Base-by-base conservation (phyloP, 148 eudicot genomes). In the Vaccinium corymbosum region DNA sequence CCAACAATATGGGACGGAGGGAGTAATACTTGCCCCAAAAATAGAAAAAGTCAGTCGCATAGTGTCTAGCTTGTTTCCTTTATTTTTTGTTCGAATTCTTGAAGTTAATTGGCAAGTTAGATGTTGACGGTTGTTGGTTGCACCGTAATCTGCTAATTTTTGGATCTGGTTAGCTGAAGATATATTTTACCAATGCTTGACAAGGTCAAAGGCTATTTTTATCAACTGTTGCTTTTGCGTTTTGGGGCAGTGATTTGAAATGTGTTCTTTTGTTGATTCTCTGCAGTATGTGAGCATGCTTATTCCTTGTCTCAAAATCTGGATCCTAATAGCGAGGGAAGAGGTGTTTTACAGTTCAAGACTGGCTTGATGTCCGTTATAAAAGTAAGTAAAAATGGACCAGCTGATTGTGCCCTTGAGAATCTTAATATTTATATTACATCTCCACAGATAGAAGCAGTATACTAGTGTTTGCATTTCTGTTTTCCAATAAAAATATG, bases 341-440 rank as follows among this genome's bases (percentile, higher is more conserved):
- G 99, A 87, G 99, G 99, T 85, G 99, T 97, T 57, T 82, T 97
- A 83, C 99, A 97, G 87, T 97, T 97, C 88, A 97, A 97, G 90
- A 97, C 99, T 59, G 99, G 99, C 38, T 90, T 97, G 84, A 97
- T 95, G 98, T 95, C 99, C 83, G 98, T 97, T 49, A 97, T 97
- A 87, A 97, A 97, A 98, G 99, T 95, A 94, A 76, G 20, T 74
- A 73, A 32, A 51, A 50, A 13, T 64, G 35, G 59, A 25, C 59
- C 55, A 29, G 64, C 75, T 75, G 52, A 80, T 38, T 84, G 53
- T 57, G 61, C 52, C 19, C 32, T 76, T 62, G 81, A 51, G 72
- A 35, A 66, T 66, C 64, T 78, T 20, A 68, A 8, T 16, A 20
- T 56, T 12, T 70, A n/a, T 38, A 35, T 79, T 27, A 84, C 8